Evolutionary conservation across 192 early-diverging fungal genomes (phyloP).

Genomic region (Lobosporangium transversale): DNA sequence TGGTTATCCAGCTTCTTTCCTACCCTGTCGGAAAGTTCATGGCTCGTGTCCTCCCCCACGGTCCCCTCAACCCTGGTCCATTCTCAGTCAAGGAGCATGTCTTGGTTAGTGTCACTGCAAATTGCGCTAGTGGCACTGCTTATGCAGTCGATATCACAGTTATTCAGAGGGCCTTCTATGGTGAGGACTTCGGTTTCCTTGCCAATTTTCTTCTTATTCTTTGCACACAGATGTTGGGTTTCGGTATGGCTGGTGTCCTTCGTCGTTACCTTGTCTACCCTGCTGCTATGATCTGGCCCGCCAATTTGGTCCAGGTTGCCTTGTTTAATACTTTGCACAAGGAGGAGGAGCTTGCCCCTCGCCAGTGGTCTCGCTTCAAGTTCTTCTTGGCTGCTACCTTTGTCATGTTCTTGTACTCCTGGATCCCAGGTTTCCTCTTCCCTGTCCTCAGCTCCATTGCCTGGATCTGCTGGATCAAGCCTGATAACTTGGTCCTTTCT

Average conservation of each 20-base stretch:
- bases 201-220: constrained; percentile 65
- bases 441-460: constrained; percentile 35
- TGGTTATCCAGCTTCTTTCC: constrained; percentile 61
- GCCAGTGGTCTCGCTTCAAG: constrained; percentile 49
- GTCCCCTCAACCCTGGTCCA: constrained; percentile 65
- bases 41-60: constrained; percentile 52
- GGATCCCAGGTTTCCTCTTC: constrained; percentile 56
- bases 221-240: constrained; percentile 70
- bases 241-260: constrained; percentile 73
- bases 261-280: constrained; percentile 89
- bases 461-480: constrained; percentile 41
- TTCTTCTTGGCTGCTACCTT: constrained; percentile 57
- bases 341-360: constrained; percentile 59
- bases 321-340: constrained; percentile 58
- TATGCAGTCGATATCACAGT: constrained; percentile 68
- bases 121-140: constrained; percentile 59
- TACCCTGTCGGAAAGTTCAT: constrained; percentile 60
- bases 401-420: constrained; percentile 49
- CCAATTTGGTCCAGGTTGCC: constrained; percentile 68
- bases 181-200: constrained; percentile 60
- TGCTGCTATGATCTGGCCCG: constrained; percentile 88
- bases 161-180: constrained; percentile 67
- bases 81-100: constrained; percentile 79
- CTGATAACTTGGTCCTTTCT: constrained; percentile 14
- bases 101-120: constrained; percentile 65